Percentiles rank a stretch among this genome's conserved stretches.
These are phyloP conservation scores for Pseudogymnoascus sp. DNA, from an alignment of 2,329 filamentous ascomycete species.

Conservation along the genomic window DNA sequence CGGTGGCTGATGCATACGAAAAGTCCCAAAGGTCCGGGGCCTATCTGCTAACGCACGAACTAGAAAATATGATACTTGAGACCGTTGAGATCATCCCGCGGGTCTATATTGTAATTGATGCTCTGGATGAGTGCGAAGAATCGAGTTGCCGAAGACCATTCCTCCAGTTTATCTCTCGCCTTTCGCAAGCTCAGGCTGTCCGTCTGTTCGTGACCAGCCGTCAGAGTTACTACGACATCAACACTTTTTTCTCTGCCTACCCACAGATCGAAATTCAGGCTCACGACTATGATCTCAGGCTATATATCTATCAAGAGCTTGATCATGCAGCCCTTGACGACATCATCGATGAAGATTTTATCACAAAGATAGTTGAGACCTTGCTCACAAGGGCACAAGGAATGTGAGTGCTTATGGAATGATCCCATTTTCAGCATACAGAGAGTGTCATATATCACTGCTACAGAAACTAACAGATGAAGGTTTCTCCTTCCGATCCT, in stretches of 20 bases:
- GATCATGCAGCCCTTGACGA: slow-evolving; percentile 18
- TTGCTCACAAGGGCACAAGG: slow-evolving; percentile 22
- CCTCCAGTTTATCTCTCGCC: not conserved
- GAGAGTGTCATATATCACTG: not conserved
- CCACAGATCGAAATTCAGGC: slow-evolving; percentile 14
- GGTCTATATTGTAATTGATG: not conserved
- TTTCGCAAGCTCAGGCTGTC: not conserved
- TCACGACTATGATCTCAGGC: slow-evolving; percentile 18
- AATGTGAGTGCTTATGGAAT: slow-evolving; percentile 19
- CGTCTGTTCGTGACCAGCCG: not conserved
- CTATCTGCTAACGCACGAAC: slow-evolving; percentile 16
- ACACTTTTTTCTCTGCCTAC: not conserved
- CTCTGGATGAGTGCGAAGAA: not conserved
- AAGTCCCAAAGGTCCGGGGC: slow-evolving; percentile 9
- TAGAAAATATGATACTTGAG: not conserved
- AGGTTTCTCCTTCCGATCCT: slow-evolving; percentile 27
- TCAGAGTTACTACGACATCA: not conserved
- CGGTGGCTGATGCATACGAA: slow-evolving; percentile 22
- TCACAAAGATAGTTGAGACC: slow-evolving; percentile 20
- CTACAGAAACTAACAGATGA: not conserved
- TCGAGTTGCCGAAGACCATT: not conserved
- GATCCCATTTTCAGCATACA: not conserved
- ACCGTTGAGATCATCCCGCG: not conserved
- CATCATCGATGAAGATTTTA: slow-evolving; percentile 22
- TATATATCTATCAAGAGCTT: slow-evolving; percentile 18